Conservation (phyloP, 192 early-diverging fungal species). For the Chytriomyces sp. region DNA sequence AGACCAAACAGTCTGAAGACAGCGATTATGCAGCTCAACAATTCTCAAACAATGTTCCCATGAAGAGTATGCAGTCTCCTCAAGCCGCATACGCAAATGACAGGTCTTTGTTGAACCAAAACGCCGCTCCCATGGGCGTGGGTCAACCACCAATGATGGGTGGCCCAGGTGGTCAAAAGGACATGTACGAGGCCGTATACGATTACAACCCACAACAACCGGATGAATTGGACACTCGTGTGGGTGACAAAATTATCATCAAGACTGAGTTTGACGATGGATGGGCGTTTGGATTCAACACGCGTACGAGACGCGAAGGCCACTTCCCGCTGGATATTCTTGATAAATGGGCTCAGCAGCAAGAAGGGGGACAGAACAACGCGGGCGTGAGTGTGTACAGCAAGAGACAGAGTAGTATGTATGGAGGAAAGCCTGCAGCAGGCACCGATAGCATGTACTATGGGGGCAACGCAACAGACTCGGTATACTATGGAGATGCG, state of each 20-base stretch:
- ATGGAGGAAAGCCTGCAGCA: neutral
- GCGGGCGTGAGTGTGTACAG: neutral
- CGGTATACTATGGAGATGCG: neutral
- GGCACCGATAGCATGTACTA: neutral
- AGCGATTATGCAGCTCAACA: neutral
- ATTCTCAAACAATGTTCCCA: neutral
- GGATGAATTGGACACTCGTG: conserved; percentile 3
- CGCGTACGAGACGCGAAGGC: conserved; percentile 38
- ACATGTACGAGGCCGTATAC: conserved; percentile 7
- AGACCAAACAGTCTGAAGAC: neutral
- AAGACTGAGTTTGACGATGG: conserved; percentile 31
- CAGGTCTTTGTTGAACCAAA: neutral
- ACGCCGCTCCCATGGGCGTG: neutral
- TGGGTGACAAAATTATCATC: conserved; percentile 39
- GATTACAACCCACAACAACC: conserved; percentile 5
- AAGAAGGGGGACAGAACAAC: neutral
- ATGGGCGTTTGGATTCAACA: conserved; percentile 46
- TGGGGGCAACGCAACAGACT: neutral
- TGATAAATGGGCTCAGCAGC: conserved; percentile 3
- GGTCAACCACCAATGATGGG: neutral
- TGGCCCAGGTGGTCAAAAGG: neutral
- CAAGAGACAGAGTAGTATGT: neutral
- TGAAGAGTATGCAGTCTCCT: neutral
- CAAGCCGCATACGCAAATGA: neutral
- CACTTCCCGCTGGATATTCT: conserved; percentile 38